These are phyloP conservation scores for Pestalotiopsis sp. DNA, from an alignment of 2,329 filamentous ascomycete genomes.

Conservation along the genomic window DNA sequence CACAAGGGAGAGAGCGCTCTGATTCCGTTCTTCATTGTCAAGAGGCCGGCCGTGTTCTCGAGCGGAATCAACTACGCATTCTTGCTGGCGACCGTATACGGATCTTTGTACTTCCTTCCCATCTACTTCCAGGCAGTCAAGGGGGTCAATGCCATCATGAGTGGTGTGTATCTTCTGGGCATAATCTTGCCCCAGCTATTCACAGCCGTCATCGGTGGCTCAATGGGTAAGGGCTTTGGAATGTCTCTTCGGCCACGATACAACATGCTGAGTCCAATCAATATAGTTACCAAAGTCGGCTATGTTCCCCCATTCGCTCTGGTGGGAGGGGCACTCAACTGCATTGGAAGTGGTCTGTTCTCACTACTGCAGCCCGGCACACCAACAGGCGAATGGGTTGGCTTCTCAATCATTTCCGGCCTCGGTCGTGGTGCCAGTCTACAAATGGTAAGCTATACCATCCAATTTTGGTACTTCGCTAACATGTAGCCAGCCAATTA, in stretches of 20 bases:
- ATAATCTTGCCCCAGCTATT: background rate
- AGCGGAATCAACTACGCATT: slow-evolving; percentile 1
- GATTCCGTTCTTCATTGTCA: background rate
- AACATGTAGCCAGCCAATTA: background rate
- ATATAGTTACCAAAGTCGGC: slow-evolving; percentile 23
- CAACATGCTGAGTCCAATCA: background rate
- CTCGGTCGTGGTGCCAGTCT: slow-evolving; percentile 25
- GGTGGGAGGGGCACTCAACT: slow-evolving; percentile 16
- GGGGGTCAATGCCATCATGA: background rate
- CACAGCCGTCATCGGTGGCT: background rate
- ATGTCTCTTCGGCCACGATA: background rate
- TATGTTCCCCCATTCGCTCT: slow-evolving; percentile 23
- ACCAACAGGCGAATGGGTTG: slow-evolving; percentile 19
- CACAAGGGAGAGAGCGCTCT: background rate
- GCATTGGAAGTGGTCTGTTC: slow-evolving; percentile 23
- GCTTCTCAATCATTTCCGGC: slow-evolving; percentile 27
- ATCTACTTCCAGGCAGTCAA: slow-evolving; percentile 5
- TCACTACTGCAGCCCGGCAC: slow-evolving; percentile 20
- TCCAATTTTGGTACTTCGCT: background rate
- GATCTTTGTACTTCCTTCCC: background rate
- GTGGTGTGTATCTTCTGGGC: background rate
- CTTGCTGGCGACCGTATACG: background rate
- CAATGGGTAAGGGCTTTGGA: background rate
- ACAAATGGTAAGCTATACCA: slow-evolving; percentile 22
- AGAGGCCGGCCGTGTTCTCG: background rate